These are phyloP conservation scores for Malassezia nana DNA, from an alignment of 1,284 basidiomycete genomes.

Conservation along the genomic window DNA sequence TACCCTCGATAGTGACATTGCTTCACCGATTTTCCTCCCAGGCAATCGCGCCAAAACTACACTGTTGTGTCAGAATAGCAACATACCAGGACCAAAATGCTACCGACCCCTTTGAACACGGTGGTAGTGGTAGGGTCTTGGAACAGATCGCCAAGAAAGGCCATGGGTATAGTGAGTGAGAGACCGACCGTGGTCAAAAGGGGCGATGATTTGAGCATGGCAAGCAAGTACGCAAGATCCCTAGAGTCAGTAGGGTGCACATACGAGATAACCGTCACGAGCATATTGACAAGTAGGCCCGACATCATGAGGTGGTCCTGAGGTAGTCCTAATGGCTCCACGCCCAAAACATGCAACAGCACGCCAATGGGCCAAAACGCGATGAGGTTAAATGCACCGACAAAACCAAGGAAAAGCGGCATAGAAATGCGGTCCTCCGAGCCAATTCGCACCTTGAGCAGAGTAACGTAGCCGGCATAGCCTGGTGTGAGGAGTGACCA, in stretches of 20 bases:
- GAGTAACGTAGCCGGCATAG: constrained; percentile 82
- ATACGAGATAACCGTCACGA: constrained; percentile 48
- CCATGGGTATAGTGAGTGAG: constrained; percentile 85
- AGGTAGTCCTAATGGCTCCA: constrained; percentile 70
- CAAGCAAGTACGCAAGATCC: constrained; percentile 49
- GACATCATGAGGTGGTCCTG: constrained; percentile 56
- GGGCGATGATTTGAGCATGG: constrained; percentile 92
- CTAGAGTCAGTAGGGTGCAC: constrained; percentile 49
- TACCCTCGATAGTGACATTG: background rate
- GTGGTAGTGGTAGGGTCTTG: constrained; percentile 49
- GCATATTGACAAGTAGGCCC: constrained; percentile 72
- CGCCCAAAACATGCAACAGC: constrained; percentile 64
- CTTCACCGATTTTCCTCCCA: constrained; percentile 15
- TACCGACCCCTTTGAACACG: constrained; percentile 30
- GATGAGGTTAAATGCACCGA: constrained; percentile 78
- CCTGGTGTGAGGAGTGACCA: constrained; percentile 40
- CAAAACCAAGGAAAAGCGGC: constrained; percentile 54
- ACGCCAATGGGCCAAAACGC: constrained; percentile 71
- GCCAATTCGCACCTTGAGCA: constrained; percentile 64
- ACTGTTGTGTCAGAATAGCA: background rate
- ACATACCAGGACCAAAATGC: constrained; percentile 30
- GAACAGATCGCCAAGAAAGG: constrained; percentile 67
- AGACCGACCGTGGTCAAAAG: constrained; percentile 80
- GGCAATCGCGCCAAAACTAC: constrained; percentile 14
- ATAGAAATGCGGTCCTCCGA: constrained; percentile 40